Conservation (phyloP, 2,329 filamentous ascomycete genomes). For the Neonectria hederae region DNA sequence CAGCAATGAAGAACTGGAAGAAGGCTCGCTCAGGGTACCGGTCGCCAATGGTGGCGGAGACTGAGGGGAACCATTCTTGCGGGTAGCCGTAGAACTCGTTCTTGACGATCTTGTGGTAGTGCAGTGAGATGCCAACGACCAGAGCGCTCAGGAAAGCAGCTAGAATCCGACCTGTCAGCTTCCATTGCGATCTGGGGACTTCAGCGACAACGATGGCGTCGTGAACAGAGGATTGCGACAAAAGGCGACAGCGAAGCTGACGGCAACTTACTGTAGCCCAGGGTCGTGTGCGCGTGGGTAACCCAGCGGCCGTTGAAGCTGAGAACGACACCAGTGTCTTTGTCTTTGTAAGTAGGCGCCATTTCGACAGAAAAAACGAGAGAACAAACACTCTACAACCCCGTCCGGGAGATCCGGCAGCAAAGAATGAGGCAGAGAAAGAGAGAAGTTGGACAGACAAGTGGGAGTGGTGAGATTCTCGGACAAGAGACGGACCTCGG, state of each 20-base stretch:
- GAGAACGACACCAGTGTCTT: conserved; percentile 67
- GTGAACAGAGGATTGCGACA: conserved; percentile 10
- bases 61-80: conserved; percentile 95
- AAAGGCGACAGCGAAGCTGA: neutral
- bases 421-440: conserved; percentile 25
- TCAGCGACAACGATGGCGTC: neutral
- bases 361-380: conserved; percentile 42
- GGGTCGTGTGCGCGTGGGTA: conserved; percentile 83
- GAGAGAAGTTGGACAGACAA: conserved; percentile 25
- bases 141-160: conserved; percentile 89
- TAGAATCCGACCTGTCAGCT: conserved; percentile 48
- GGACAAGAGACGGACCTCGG: conserved; percentile 39
- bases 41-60: conserved; percentile 96
- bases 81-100: conserved; percentile 97
- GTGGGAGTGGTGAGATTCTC: conserved; percentile 42
- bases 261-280: conserved; percentile 76
- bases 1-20: conserved; percentile 96
- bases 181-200: neutral
- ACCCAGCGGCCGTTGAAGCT: conserved; percentile 88
- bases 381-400: conserved; percentile 36
- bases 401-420: conserved; percentile 47
- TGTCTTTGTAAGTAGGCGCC: conserved; percentile 68
- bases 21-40: conserved; percentile 95
- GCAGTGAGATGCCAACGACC: conserved; percentile 80
- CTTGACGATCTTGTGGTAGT: conserved; percentile 97